Conservation (phyloP, 2,329 filamentous ascomycete genomes). For the Penicillium sp. region DNA sequence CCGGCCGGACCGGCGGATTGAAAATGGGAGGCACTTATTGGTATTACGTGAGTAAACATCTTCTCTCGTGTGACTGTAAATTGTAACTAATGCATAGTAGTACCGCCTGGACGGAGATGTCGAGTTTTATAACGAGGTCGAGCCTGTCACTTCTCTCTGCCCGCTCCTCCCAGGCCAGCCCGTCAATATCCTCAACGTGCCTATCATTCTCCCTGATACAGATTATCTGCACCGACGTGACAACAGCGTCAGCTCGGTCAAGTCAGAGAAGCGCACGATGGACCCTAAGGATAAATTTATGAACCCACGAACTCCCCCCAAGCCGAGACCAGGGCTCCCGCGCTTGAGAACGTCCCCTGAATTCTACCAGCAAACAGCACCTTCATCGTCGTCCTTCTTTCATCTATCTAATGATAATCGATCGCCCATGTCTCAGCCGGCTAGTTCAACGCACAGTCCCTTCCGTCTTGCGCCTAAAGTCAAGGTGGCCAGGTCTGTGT, state of each 20-base stretch:
- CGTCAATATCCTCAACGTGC: conserved; percentile 80
- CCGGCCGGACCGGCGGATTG: conserved; percentile 69
- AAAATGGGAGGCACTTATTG: conserved; percentile 94
- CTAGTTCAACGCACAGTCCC: conserved; percentile 21
- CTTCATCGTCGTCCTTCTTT: conserved; percentile 24
- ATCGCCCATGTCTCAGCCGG: conserved; percentile 33
- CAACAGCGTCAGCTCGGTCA: conserved; percentile 60
- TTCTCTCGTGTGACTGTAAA: not conserved
- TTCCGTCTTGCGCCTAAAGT: conserved; percentile 22
- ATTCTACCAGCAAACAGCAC: conserved; percentile 22
- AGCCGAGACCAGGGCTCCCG: conserved; percentile 38
- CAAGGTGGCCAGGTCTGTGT: conserved; percentile 34
- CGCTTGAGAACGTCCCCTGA: conserved; percentile 45
- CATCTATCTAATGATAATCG: conserved; percentile 24
- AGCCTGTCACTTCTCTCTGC: conserved; percentile 73
- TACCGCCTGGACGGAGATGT: conserved; percentile 77
- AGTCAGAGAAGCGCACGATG: conserved; percentile 66
- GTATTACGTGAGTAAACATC: conserved; percentile 71
- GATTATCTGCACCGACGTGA: conserved; percentile 54
- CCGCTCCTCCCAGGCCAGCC: conserved; percentile 83
- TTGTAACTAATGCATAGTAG: conserved; percentile 44
- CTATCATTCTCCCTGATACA: conserved; percentile 57
- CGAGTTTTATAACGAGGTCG: conserved; percentile 69
- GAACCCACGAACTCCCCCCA: conserved; percentile 59
- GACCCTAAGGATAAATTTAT: conserved; percentile 72